Evolutionary conservation across 2,329 filamentous ascomycete genomes (phyloP).

Genomic region (Penicillium rolfsii): DNA sequence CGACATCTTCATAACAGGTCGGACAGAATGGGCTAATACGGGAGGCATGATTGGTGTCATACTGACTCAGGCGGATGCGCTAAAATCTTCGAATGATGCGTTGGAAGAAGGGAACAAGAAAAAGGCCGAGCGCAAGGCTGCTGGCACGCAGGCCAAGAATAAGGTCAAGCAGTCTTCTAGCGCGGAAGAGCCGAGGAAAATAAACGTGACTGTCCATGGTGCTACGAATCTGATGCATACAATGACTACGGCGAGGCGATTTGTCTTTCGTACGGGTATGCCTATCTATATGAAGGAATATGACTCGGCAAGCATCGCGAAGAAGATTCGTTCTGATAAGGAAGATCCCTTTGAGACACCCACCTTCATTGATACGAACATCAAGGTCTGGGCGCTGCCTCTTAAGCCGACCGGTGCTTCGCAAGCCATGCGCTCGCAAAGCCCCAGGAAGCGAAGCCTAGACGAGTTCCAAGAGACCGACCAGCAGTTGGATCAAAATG

Average conservation of each 20-base stretch:
- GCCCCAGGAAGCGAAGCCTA: constrained; percentile 52
- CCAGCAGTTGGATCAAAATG: constrained; percentile 25
- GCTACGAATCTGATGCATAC: constrained; percentile 78
- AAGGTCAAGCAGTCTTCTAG: constrained; percentile 11
- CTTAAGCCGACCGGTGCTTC: constrained; percentile 41
- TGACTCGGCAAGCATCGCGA: constrained; percentile 37
- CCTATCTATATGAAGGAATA: constrained; percentile 74
- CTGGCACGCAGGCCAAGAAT: constrained; percentile 2
- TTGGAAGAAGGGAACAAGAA: constrained; percentile 53
- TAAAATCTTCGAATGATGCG: constrained; percentile 49
- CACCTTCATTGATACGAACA: constrained; percentile 73
- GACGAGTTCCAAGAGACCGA: constrained; percentile 51
- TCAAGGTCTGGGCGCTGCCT: constrained; percentile 84
- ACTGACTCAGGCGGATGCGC: constrained; percentile 76
- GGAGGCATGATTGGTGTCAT: constrained; percentile 86
- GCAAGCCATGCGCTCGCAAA: constrained; percentile 32
- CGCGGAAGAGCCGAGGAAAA: constrained; percentile 26
- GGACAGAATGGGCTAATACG: constrained; percentile 71
- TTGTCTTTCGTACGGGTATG: constrained; percentile 83
- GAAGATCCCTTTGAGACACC: constrained; percentile 53
- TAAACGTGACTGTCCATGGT: constrained; percentile 70
- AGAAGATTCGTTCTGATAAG: constrained; percentile 24
- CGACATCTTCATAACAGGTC: constrained; percentile 82
- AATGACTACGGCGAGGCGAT: constrained; percentile 79
- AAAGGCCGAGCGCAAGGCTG: constrained; percentile 23